Evolutionary conservation across 805 yeast species (phyloP), one percentile per base, ranked within the genome.

Genomic region (Wickerhamiella galacta): DNA sequence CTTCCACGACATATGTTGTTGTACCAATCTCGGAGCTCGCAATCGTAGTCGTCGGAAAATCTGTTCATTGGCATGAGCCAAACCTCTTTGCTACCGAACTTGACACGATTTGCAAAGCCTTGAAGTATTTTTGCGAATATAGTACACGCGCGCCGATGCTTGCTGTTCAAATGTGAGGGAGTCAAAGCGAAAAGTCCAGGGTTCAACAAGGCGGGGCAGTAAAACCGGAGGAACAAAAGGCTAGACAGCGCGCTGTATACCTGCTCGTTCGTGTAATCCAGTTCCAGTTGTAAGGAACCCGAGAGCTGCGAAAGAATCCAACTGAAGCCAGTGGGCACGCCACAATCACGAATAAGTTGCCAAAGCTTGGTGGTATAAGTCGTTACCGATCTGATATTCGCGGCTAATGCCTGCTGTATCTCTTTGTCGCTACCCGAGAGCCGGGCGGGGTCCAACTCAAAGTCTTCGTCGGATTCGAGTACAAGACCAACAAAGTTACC

Each of bases 181-280:
- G 81, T 69, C 31, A 90, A 58, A 39, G 74, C 72, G 51, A 82
- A 83, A 31, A 85, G 53, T 46, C 81, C 82, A 0, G 98, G 98
- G 46, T 82, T 85, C 48, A 90, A 56, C 19, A 87, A 68, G 0
- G 94, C 93, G 0, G 98, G 96, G 46, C 95, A 83, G 41, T 83
- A 68, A 52, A 75, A 80, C 38, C 95, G 60, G 38, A 87, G 56
- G 50, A 87, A 90, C 9, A 87, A 57, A 46, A 90, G 79, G 1
- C 94, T 83, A 15, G 90, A 68, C 20, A 85, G 57, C 31, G 93
- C 78, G 47, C 83, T 76, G 37, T 76, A 58, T 0, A 82, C 66
- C 8, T 37, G 35, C 6, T 32, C 38, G 1, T 25, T 25, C 4
- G 32, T 20, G 20, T 33, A 34, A 6, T 17, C 28, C 19, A 39